phyloP scores from a whole-genome alignment of 1,284 basidiomycete species.

The Moesziomyces aphidis region DNA sequence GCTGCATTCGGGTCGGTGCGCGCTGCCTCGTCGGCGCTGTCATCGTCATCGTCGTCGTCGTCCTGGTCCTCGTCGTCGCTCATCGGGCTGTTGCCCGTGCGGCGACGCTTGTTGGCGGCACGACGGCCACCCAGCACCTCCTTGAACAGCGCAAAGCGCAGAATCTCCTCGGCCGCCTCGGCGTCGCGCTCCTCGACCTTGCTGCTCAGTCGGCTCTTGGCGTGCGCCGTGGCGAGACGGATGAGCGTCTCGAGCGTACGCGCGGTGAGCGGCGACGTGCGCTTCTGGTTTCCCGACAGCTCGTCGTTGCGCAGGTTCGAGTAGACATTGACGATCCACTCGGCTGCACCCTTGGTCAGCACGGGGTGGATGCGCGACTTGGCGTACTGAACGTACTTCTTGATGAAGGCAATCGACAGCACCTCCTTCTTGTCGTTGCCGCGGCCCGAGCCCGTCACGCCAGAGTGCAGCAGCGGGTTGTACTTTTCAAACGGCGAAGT shows the following conservation, averaged over 20 bases:
- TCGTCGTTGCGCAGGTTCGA: constrained; percentile 92
- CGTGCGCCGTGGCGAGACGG: constrained; percentile 96
- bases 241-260: constrained; percentile 99
- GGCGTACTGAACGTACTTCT: constrained; percentile 98
- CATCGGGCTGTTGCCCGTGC: constrained; percentile 52
- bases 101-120: constrained; percentile 70
- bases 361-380: constrained; percentile 80
- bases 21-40: constrained; percentile 70
- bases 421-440: constrained; percentile 76
- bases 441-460: constrained; percentile 71
- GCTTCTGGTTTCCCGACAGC: constrained; percentile 87
- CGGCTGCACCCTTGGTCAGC: constrained; percentile 91
- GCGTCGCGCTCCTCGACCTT: constrained; percentile 90
- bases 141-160: constrained; percentile 97
- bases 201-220: constrained; percentile 88
- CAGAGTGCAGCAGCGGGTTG: constrained; percentile 93
- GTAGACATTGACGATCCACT: constrained; percentile 94
- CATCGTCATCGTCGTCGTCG: constrained; percentile 47
- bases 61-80: constrained; percentile 43
- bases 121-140: constrained; percentile 83
- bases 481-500: constrained; percentile 81
- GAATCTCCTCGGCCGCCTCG: constrained; percentile 89
- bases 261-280: constrained; percentile 97
- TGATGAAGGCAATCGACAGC: constrained; percentile 91
- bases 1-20: constrained; percentile 71